These are phyloP conservation scores for Gamsiella multidivaricata DNA, from an alignment of 192 early-diverging fungal genomes.

Conservation along the genomic window DNA sequence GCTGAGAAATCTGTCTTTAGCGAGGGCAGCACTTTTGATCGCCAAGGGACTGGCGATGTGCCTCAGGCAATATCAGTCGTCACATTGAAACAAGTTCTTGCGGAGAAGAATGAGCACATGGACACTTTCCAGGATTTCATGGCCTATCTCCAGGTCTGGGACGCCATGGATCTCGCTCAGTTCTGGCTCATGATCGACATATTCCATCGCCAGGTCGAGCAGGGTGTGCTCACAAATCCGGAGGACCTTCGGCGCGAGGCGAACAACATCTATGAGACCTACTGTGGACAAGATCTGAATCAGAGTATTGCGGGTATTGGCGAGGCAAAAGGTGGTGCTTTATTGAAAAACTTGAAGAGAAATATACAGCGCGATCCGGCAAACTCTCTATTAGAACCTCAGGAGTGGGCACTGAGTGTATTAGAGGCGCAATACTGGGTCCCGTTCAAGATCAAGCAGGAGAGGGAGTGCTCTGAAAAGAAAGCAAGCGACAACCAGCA, in stretches of 20 bases:
- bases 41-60: no score
- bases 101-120: conserved; percentile 28
- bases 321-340: conserved; percentile 24
- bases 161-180: conserved; percentile 42
- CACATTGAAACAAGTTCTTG: conserved; percentile 24
- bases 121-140: conserved; percentile 43
- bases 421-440: conserved; percentile 42
- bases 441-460: conserved; percentile 38
- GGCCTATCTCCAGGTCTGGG: conserved; percentile 46
- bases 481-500: not conserved
- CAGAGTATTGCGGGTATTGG: conserved; percentile 23
- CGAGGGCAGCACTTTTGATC: not conserved
- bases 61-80: not conserved
- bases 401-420: conserved; percentile 32
- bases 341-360: conserved; percentile 28
- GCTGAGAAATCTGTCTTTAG: not conserved
- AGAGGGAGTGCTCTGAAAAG: not conserved
- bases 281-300: conserved; percentile 34
- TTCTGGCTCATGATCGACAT: conserved; percentile 52
- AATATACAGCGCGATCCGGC: conserved; percentile 35
- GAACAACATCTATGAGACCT: conserved; percentile 25
- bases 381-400: conserved; percentile 25
- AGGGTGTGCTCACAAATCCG: conserved; percentile 18
- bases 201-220: conserved; percentile 48
- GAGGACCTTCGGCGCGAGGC: conserved; percentile 40